Conservation (phyloP, 768 basidiomycete genomes). For the Mycena haematopus region DNA sequence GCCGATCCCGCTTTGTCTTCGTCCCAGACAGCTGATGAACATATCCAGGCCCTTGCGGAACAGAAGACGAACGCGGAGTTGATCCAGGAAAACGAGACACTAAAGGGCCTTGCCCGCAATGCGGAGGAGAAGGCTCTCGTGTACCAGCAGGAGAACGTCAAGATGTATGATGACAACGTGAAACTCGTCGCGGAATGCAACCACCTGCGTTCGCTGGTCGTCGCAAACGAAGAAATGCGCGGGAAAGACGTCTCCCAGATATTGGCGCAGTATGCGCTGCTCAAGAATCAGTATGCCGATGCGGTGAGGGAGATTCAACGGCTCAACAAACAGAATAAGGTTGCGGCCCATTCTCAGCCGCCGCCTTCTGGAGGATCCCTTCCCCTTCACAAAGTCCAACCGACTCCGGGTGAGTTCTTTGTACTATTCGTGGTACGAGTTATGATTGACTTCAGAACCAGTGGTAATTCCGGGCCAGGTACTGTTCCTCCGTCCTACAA, state of each 20-base stretch:
- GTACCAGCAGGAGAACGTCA: constrained; percentile 36
- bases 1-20: constrained; percentile 29
- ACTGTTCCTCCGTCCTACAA: not conserved
- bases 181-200: constrained; percentile 23
- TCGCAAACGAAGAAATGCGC: not conserved
- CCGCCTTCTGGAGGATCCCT: not conserved
- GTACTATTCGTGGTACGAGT: not conserved
- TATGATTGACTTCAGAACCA: not conserved
- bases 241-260: not conserved
- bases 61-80: not conserved
- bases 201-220: not conserved
- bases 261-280: not conserved
- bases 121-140: constrained; percentile 2
- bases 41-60: not conserved
- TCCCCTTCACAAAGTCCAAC: not conserved
- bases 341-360: not conserved
- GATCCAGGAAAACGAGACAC: not conserved
- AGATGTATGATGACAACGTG: constrained; percentile 47
- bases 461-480: constrained; percentile 7
- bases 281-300: not conserved
- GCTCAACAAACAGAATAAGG: not conserved
- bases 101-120: not conserved
- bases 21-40: not conserved
- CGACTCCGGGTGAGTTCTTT: constrained; percentile 4
- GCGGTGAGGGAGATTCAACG: not conserved